Conservation (phyloP, 345 rosid species). For the Fremontodendron californicum region DNA sequence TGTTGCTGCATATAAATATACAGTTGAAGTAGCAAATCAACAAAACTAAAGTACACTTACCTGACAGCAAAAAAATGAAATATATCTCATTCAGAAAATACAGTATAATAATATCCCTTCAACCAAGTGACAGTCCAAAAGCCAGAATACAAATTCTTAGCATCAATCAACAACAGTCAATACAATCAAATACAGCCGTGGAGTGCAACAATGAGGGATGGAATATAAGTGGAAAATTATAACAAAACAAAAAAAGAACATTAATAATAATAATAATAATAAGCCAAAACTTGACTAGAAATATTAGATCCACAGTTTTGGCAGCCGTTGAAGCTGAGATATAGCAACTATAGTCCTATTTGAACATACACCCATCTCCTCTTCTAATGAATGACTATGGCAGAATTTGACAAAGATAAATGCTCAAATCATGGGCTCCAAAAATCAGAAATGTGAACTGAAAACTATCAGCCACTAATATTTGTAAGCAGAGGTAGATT, state of each 20-base stretch:
- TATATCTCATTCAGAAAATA: background rate
- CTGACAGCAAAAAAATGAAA: background rate
- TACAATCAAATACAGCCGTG: constrained; percentile 17
- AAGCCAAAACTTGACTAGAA: constrained; percentile 14
- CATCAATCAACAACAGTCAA: background rate
- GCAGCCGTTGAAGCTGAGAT: constrained; percentile 19
- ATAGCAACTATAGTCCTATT: constrained; percentile 25
- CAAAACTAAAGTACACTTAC: too few species aligned
- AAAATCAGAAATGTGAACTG: background rate
- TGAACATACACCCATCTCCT: constrained; percentile 19
- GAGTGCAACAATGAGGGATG: constrained; percentile 3
- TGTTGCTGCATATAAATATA: too few species aligned
- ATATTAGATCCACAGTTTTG: constrained; percentile 20
- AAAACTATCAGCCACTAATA: constrained; percentile 13
- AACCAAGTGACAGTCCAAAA: background rate
- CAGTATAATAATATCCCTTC: background rate
- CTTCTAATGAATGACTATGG: constrained; percentile 2
- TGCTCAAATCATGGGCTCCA: constrained; percentile 15
- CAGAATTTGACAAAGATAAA: background rate
- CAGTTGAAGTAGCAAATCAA: background rate
- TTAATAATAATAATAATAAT: background rate
- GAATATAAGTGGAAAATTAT: background rate
- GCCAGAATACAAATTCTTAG: background rate
- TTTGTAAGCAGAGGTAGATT: constrained; percentile 24
- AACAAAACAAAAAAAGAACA: background rate